Base-by-base conservation (phyloP, 331 rosid genomes). In the Arachis monticola region DNA sequence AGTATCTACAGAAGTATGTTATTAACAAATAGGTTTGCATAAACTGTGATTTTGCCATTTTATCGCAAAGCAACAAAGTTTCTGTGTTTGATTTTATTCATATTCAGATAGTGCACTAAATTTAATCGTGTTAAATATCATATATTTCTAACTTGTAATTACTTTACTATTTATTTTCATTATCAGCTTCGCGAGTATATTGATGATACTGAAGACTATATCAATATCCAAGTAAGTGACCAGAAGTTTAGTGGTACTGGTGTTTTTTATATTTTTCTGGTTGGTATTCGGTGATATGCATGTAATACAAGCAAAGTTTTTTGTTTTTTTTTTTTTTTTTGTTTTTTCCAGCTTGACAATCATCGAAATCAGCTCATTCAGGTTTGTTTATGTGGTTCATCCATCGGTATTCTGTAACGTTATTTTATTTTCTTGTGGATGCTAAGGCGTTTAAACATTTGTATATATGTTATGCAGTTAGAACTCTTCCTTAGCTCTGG, bases 141-240 rank as follows among this genome's bases (percentile, higher is more conserved):
- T 56, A 67, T 41, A 41, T 11, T 14, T 61, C 32, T 77, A 76
- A 41, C 6, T 32, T 61, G 32, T 77, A 76, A 70, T 63, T 65
- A 5, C 62, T 40, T 75, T n/a, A 42, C 12, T 45, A 5, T 57
- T 60, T 13, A 73, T 64, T 77, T 67, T 72, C 42, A 50, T 30
- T 80, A 84, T 71, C 86, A 93, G 98, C 86, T 93, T 50, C 87
- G 98, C 81, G 97, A 93, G 79, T 93, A 93, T 69, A 93, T 93
- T n/a, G 97, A 93, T 68, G 98, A 93, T 79, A 93, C 98, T 2
- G 98, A 93, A 84, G 98, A 93, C 81, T 93, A 93, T 76, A 90
- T 93, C 56, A 93, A 93, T 71, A 93, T 90, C 67, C 98, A 93
- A 95, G 98, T 93, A 75, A 79, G 72, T 8, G 60, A 45, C 52